A percentile compares a stretch with the other conserved stretches of the same genome.
These are phyloP conservation scores for Chalciporus piperatus DNA, from an alignment of 768 basidiomycete genomes.

Conservation along the genomic window DNA sequence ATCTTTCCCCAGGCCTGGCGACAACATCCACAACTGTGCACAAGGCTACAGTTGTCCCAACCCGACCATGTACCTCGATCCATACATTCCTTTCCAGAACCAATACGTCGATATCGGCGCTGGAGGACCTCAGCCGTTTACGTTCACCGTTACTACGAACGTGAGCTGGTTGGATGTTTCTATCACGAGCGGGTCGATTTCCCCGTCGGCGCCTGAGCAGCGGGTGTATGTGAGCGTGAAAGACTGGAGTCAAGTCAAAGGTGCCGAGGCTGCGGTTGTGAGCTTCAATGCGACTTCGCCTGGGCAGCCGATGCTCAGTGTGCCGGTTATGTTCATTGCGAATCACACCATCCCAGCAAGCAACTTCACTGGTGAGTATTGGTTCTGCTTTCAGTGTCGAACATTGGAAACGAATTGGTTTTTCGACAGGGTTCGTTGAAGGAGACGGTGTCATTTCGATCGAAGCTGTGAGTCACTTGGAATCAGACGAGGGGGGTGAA, in stretches of 20 bases:
- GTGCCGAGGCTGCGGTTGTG: constrained; percentile 39
- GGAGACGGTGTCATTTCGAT: constrained; percentile 62
- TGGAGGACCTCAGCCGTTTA: constrained; percentile 44
- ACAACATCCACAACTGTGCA: constrained; percentile 59
- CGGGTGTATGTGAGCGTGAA: constrained; percentile 45
- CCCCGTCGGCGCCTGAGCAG: constrained; percentile 44
- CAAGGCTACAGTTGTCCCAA: constrained; percentile 45
- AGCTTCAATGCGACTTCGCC: constrained; percentile 46
- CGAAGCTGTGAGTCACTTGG: constrained; percentile 44
- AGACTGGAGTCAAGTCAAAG: constrained; percentile 51
- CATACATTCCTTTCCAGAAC: constrained; percentile 51
- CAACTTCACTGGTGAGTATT: constrained; percentile 1
- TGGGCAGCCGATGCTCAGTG: constrained; percentile 32
- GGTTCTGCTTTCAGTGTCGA: no score
- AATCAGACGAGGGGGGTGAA: background rate
- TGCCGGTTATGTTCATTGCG: constrained; percentile 27
- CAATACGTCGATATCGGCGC: constrained; percentile 61
- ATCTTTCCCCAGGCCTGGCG: constrained; percentile 52
- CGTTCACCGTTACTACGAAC: constrained; percentile 47
- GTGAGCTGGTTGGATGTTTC: constrained; percentile 54
- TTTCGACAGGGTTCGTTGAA: constrained; percentile 61
- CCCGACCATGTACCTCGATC: constrained; percentile 47
- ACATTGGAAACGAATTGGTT: no score
- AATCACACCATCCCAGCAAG: constrained; percentile 20
- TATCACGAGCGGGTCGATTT: constrained; percentile 47